phyloP scores from a whole-genome alignment of 306 rosid genomes.

The Inga leiocalycina region DNA sequence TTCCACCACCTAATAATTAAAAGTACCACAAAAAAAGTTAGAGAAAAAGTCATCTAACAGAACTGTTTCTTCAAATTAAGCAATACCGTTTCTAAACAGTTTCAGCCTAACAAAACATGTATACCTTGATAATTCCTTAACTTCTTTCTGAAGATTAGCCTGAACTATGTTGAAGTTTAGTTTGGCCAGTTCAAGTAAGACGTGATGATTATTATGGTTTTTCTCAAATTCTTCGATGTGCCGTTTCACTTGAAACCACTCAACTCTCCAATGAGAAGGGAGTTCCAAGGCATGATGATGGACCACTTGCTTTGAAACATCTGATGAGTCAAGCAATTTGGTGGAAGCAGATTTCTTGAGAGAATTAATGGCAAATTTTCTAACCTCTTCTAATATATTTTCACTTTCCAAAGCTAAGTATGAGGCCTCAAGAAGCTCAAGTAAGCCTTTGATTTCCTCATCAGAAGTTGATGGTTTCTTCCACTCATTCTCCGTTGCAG shows the following conservation, averaged over 20 bases:
- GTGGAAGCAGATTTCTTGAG: conserved; percentile 27
- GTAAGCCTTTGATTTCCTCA: conserved; percentile 21
- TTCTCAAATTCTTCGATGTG: conserved; percentile 34
- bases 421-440: conserved; percentile 56
- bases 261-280: conserved; percentile 54
- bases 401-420: conserved; percentile 52
- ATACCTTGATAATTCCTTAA: no score
- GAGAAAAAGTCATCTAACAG: not conserved
- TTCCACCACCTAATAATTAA: conserved; percentile 73
- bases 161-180: no score
- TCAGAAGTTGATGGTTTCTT: not conserved
- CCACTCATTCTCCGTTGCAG: conserved; percentile 15
- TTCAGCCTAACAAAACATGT: no score
- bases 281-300: conserved; percentile 55
- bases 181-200: not conserved
- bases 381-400: conserved; percentile 34
- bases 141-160: no score
- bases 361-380: not conserved
- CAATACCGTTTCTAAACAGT: no score
- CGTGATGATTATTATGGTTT: not conserved
- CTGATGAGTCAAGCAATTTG: not conserved
- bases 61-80: no score
- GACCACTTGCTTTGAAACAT: conserved; percentile 26
- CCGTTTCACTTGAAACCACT: conserved; percentile 69
- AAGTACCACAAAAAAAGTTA: not conserved